phyloP scores from a whole-genome alignment of 352 stramenopile genomes.

The Achlya hypogyna region DNA sequence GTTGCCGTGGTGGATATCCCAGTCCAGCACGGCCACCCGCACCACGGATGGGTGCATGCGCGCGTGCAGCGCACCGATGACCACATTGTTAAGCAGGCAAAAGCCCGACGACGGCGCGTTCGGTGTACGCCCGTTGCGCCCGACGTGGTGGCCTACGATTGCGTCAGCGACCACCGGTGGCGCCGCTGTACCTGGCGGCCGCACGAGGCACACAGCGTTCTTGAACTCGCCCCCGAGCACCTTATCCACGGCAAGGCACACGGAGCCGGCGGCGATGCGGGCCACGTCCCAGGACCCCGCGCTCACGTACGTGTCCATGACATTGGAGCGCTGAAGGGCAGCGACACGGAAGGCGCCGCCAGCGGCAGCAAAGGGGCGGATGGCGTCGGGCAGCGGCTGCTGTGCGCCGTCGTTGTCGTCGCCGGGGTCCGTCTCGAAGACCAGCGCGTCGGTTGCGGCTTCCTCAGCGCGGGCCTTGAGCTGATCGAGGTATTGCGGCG shows the following conservation, averaged over 20 bases:
- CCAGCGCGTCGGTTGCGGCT: constrained; percentile 33
- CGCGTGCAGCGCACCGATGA: constrained; percentile 97
- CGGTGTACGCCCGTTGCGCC: constrained; percentile 58
- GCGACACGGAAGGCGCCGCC: constrained; percentile 56
- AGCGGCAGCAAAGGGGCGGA: constrained; percentile 35
- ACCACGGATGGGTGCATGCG: constrained; percentile 84
- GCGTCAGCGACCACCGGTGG: not conserved
- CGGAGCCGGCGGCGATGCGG: constrained; percentile 61
- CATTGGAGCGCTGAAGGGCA: constrained; percentile 46
- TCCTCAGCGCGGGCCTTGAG: constrained; percentile 56
- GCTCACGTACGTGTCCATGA: constrained; percentile 82
- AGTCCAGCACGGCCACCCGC: constrained; percentile 96
- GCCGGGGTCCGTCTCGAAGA: constrained; percentile 72
- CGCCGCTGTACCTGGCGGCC: constrained; percentile 15
- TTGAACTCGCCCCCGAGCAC: constrained; percentile 67
- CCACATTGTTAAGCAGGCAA: constrained; percentile 98
- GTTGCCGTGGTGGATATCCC: constrained; percentile 99
- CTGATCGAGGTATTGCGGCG: constrained; percentile 65
- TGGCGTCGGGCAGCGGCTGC: constrained; percentile 12
- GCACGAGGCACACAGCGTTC: constrained; percentile 22
- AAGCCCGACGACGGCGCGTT: constrained; percentile 87
- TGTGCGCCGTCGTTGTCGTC: constrained; percentile 17
- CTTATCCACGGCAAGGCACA: constrained; percentile 71
- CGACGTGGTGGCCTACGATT: constrained; percentile 22
- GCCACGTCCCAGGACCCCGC: constrained; percentile 79